These are phyloP conservation scores for Plantago ovata DNA, from an alignment of 257 asterid species.

Conservation along the genomic window DNA sequence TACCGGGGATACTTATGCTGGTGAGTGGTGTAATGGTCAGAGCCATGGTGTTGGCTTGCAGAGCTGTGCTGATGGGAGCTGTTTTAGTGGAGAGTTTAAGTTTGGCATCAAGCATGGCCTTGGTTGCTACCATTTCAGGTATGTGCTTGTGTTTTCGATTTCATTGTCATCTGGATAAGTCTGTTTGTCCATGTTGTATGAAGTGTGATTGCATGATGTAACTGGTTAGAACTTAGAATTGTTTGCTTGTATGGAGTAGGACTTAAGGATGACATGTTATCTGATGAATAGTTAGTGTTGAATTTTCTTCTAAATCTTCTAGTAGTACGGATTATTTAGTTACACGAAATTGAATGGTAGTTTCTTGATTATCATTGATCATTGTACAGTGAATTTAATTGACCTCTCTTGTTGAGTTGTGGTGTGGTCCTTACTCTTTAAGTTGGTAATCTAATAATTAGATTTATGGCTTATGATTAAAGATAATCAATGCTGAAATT, in stretches of 20 bases:
- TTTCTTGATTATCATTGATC: not conserved
- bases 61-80: constrained; percentile 90
- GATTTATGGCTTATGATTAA: constrained; percentile 10
- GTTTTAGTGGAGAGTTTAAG: constrained; percentile 72
- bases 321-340: constrained; percentile 1
- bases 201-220: not conserved
- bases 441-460: constrained; percentile 15
- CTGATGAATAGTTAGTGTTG: not conserved
- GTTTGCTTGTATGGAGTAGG: not conserved
- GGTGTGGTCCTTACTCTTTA: constrained; percentile 19
- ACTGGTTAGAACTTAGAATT: too few relatives aligned
- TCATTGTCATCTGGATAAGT: not conserved
- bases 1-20: constrained; percentile 76
- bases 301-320: not conserved
- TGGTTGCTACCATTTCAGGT: constrained; percentile 96
- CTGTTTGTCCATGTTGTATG: not conserved
- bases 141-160: not conserved
- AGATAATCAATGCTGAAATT: constrained; percentile 16
- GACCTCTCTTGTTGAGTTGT: constrained; percentile 17
- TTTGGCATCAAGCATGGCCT: constrained; percentile 76
- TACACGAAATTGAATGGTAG: constrained; percentile 7
- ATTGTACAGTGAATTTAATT: constrained; percentile 7
- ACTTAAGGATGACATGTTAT: not conserved
- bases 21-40: constrained; percentile 90
- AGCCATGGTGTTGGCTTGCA: constrained; percentile 84